These are phyloP conservation scores for Exobasidium cylindrosporum DNA, from an alignment of 1,284 basidiomycete species.

Conservation along the genomic window DNA sequence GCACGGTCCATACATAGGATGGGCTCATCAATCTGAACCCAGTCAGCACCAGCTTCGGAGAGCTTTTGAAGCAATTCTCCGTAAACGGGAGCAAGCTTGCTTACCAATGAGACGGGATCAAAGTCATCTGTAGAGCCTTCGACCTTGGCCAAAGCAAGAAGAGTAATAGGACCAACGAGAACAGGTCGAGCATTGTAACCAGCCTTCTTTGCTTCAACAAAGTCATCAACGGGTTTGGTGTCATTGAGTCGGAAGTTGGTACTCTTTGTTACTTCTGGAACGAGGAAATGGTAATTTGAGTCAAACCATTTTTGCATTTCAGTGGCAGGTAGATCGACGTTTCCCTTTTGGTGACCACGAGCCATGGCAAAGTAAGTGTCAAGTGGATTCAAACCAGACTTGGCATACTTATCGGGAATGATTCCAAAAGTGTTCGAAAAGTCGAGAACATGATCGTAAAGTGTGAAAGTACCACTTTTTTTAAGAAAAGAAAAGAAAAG, in stretches of 20 bases:
- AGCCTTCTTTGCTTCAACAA: slow-evolving; percentile 86
- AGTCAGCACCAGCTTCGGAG: slow-evolving; percentile 86
- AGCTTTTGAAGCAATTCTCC: slow-evolving; percentile 85
- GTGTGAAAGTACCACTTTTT: slow-evolving; percentile 95
- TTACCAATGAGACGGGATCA: slow-evolving; percentile 83
- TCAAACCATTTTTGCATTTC: slow-evolving; percentile 99
- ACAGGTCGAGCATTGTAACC: slow-evolving; percentile 93
- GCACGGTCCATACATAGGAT: slow-evolving; percentile 89
- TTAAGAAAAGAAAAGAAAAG: neutral
- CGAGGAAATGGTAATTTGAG: slow-evolving; percentile 99
- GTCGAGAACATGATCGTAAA: slow-evolving; percentile 99
- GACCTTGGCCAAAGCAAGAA: slow-evolving; percentile 89
- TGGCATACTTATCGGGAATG: slow-evolving; percentile 89
- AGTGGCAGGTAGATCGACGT: slow-evolving; percentile 92
- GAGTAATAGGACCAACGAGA: slow-evolving; percentile 91
- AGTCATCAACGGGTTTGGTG: slow-evolving; percentile 86
- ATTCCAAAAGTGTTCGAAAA: slow-evolving; percentile 95
- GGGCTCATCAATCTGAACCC: slow-evolving; percentile 97
- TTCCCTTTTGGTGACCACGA: slow-evolving; percentile 87
- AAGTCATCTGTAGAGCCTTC: slow-evolving; percentile 83
- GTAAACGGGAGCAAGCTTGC: slow-evolving; percentile 89
- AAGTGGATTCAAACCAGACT: slow-evolving; percentile 79
- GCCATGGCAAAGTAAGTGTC: slow-evolving; percentile 93
- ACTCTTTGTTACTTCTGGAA: slow-evolving; percentile 88
- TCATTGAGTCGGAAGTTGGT: slow-evolving; percentile 95